Conservation (phyloP, 2,329 filamentous ascomycete genomes). For the Ascochyta lentis region DNA sequence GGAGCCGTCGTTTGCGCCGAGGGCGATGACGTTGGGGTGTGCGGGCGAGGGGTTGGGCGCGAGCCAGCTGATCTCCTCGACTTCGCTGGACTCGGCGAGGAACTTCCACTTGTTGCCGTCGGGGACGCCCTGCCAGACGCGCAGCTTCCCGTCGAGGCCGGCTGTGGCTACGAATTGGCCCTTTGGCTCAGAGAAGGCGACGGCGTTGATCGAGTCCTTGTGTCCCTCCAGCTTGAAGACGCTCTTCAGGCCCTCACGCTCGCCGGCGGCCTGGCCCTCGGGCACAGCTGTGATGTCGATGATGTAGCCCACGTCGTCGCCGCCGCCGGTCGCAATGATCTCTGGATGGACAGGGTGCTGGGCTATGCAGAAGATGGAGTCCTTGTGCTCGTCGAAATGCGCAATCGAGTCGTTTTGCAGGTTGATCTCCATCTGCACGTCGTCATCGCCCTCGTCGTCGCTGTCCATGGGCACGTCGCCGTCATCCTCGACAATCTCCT, state of each 20-base stretch:
- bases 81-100: slow-evolving; percentile 81
- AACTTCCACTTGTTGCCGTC: slow-evolving; percentile 67
- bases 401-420: slow-evolving; percentile 92
- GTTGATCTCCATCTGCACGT: slow-evolving; percentile 70
- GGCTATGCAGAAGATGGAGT: slow-evolving; percentile 93
- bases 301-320: slow-evolving; percentile 85
- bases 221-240: slow-evolving; percentile 86
- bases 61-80: slow-evolving; percentile 95
- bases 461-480: slow-evolving; percentile 83
- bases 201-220: slow-evolving; percentile 85
- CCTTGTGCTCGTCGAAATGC: slow-evolving; percentile 88
- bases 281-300: slow-evolving; percentile 73
- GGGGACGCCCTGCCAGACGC: slow-evolving; percentile 66
- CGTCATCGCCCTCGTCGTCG: slow-evolving; percentile 65
- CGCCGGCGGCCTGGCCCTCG: slow-evolving; percentile 66
- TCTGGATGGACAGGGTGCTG: slow-evolving; percentile 82
- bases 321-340: slow-evolving; percentile 86
- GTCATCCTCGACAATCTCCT: slow-evolving; percentile 73
- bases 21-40: slow-evolving; percentile 80
- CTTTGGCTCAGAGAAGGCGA: slow-evolving; percentile 80
- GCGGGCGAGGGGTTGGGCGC: slow-evolving; percentile 72
- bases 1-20: slow-evolving; percentile 88
- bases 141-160: slow-evolving; percentile 83
- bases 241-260: slow-evolving; percentile 66
- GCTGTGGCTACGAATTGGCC: slow-evolving; percentile 88